Percentiles rank a stretch among this genome's conserved stretches.
Evolutionary conservation across 75 land plant species (phyloP).

Genomic region (Cupressus sempervirens): DNA sequence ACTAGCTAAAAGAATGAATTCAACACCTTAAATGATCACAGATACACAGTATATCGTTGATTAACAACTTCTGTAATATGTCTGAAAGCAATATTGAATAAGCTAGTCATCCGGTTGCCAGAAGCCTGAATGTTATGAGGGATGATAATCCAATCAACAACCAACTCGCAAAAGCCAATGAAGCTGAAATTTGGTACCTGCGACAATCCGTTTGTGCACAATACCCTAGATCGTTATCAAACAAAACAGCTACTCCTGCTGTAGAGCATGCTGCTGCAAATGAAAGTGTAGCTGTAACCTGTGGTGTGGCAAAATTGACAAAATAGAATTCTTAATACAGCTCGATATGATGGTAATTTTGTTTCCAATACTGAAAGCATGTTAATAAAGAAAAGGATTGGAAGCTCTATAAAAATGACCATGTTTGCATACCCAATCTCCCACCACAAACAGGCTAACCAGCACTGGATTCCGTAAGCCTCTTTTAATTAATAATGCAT

Average conservation of each 20-base stretch:
- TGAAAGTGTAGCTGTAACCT: constrained; percentile 42
- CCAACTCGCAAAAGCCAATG: constrained; percentile 62
- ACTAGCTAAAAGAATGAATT: background rate
- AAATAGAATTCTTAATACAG: background rate
- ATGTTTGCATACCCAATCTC: constrained; percentile 57
- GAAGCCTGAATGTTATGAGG: constrained; percentile 61
- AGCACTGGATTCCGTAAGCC: constrained; percentile 49
- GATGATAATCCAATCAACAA: constrained; percentile 47
- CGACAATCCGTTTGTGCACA: constrained; percentile 40
- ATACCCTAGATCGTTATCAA: constrained; percentile 45
- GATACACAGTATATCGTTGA: background rate
- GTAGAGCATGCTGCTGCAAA: constrained; percentile 56
- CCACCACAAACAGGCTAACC: constrained; percentile 64
- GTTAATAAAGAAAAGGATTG: background rate
- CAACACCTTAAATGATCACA: background rate
- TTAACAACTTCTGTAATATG: background rate
- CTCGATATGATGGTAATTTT: background rate
- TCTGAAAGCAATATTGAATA: background rate
- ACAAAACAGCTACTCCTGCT: constrained; percentile 56
- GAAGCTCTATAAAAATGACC: background rate
- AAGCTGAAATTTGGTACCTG: constrained; percentile 51
- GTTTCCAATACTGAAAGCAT: background rate
- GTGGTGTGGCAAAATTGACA: background rate
- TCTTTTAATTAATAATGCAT: constrained; percentile 37
- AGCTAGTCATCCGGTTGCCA: constrained; percentile 30